Base-by-base conservation (phyloP, 768 basidiomycete species). In the Sporobolomyces pararoseus region DNA sequence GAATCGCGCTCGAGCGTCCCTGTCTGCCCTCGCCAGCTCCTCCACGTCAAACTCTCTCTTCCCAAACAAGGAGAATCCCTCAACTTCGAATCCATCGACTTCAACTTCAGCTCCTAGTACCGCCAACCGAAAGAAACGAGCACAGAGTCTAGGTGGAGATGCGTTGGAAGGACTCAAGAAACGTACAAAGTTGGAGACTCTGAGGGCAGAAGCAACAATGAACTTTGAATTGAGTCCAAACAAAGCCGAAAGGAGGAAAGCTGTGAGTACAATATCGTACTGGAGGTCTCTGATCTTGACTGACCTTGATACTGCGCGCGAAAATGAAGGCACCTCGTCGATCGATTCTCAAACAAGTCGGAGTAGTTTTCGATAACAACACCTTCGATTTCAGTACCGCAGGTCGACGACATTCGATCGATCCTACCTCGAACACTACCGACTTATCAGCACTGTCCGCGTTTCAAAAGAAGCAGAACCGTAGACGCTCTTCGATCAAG, bases 141-240 rank as follows among this genome's bases (percentile, higher is more conserved):
- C 75, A 1, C 75, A 75, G 61, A 65, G 63, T 17, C 66, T 72
- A 27, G 75, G 75, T 7, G 75, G 75, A 14, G 75, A 73, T 16
- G 65, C 71, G 12, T 66, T 75, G 50, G 65, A 66, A 9, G 55
- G 23, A n/a, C 62, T 66, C 0, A 34, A 55, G 12, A 72, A 75
- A 32, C 63, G 61, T 19, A 25, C 50, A 7, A 63, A 60, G 63
- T 27, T 34, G 27, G 64, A 57, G 23, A 37, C 9, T 2, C 19
- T 58, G 27, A 23, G 42, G 4, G 37, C 27, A n/a, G 69, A 61
- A 2, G 46, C 46, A 29, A 50, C 60, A 34, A n/a, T 54, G 27
- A 31, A 27, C 21, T 57, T 70, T 39, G 68, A 72, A 39, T 34
- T 75, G 10, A 55, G 53, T 25, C 74, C 74, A 6, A 65, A 63